phyloP scores from a whole-genome alignment of 2,329 filamentous ascomycete genomes.

The Pseudogymnoascus sp. region DNA sequence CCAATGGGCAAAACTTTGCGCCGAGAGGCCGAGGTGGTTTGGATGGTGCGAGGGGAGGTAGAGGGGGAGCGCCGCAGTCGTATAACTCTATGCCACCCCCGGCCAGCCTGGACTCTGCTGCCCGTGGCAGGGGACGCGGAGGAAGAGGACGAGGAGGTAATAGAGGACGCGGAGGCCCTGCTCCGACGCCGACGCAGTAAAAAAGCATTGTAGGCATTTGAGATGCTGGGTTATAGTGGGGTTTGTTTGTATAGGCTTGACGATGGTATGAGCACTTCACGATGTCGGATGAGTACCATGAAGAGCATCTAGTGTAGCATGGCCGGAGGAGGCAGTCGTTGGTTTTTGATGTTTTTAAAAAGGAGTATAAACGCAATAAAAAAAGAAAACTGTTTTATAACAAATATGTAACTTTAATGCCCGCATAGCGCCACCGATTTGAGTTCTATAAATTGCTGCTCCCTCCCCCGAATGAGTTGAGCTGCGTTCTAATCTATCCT shows the following conservation, averaged over 20 bases:
- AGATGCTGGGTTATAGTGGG: neutral
- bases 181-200: slow-evolving; percentile 13
- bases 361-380: neutral
- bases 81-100: slow-evolving; percentile 59
- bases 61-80: slow-evolving; percentile 22
- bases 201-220: neutral
- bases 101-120: slow-evolving; percentile 44
- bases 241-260: neutral
- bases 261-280: slow-evolving; percentile 9
- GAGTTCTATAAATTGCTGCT: neutral
- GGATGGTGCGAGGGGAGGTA: neutral
- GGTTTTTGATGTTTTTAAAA: slow-evolving; percentile 1
- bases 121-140: slow-evolving; percentile 31
- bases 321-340: neutral
- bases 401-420: neutral
- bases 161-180: slow-evolving; percentile 19
- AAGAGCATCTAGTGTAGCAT: slow-evolving; percentile 8
- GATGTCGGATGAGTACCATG: slow-evolving; percentile 4
- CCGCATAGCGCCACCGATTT: neutral
- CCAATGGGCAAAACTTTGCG: neutral
- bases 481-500: neutral
- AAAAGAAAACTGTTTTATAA: slow-evolving; percentile 8
- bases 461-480: neutral
- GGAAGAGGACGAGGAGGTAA: slow-evolving; percentile 19
- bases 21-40: slow-evolving; percentile 2